These are phyloP conservation scores for Quercus phellos DNA, from an alignment of 331 rosid genomes.

Conservation along the genomic window DNA sequence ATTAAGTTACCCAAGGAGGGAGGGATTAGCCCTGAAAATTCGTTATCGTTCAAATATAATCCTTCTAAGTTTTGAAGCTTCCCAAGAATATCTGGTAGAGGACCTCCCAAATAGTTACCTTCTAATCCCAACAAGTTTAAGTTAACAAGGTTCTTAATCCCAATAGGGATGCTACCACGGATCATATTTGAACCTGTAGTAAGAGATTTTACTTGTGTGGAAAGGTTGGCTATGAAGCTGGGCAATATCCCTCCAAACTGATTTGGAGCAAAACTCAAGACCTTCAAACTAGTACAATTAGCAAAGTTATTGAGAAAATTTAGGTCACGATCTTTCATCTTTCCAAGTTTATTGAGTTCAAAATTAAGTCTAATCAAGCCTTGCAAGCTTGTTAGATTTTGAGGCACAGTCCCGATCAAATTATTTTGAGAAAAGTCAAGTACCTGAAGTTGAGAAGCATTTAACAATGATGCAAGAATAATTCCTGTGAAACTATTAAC, in stretches of 20 bases:
- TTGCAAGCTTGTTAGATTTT: slow-evolving; percentile 33
- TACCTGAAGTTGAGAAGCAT: slow-evolving; percentile 33
- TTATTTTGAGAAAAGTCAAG: slow-evolving; percentile 38
- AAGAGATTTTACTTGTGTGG: slow-evolving; percentile 13
- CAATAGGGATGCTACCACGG: slow-evolving; percentile 28
- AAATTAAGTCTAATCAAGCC: slow-evolving; percentile 21
- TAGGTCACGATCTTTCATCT: slow-evolving; percentile 23
- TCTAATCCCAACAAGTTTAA: slow-evolving; percentile 16
- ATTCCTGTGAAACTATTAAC: slow-evolving; percentile 36
- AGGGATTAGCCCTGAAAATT: slow-evolving; percentile 2
- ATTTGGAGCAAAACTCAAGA: neutral
- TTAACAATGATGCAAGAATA: slow-evolving; percentile 37
- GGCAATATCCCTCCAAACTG: slow-evolving; percentile 38
- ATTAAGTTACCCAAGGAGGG: neutral
- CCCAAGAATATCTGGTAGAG: neutral
- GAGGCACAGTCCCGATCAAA: slow-evolving; percentile 34
- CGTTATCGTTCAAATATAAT: neutral
- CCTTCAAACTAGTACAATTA: slow-evolving; percentile 36
- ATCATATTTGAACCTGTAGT: neutral
- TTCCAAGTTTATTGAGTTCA: slow-evolving; percentile 36
- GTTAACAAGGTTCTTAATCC: slow-evolving; percentile 30
- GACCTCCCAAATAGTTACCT: slow-evolving; percentile 17
- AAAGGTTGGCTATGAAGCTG: slow-evolving; percentile 29
- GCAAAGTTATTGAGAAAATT: slow-evolving; percentile 26
- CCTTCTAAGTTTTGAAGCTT: neutral